phyloP scores from a whole-genome alignment of 1,139 yeast genomes.

The Saccharomyces uvarum region DNA sequence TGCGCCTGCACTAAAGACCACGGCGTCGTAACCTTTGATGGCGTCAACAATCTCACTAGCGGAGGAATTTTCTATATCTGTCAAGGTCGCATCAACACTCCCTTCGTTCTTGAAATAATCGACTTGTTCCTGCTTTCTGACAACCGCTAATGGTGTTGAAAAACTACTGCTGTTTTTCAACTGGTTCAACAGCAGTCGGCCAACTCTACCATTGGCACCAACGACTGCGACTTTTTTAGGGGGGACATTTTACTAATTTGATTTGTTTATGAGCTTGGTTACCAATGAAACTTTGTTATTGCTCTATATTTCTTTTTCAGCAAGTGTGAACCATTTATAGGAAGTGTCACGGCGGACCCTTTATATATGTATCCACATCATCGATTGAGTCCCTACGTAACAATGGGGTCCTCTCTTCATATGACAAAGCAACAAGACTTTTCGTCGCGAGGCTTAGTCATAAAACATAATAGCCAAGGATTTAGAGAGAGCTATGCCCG shows the following conservation, averaged over 20 bases:
- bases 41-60: constrained; percentile 34
- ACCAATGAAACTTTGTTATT: neutral
- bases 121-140: constrained; percentile 43
- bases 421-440: neutral
- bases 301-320: neutral
- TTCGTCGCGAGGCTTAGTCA: neutral
- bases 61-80: constrained; percentile 36
- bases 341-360: neutral
- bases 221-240: constrained; percentile 39
- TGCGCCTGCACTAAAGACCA: constrained; percentile 59
- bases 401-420: neutral
- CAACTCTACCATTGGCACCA: constrained; percentile 61
- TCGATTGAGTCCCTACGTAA: neutral
- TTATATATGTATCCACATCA: neutral
- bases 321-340: neutral
- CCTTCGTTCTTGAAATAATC: constrained; percentile 32
- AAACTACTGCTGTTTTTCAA: constrained; percentile 18
- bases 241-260: constrained; percentile 1
- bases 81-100: constrained; percentile 37
- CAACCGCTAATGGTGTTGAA: constrained; percentile 41
- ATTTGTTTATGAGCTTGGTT: neutral
- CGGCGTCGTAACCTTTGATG: constrained; percentile 46
- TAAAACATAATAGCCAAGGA: neutral
- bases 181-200: constrained; percentile 36
- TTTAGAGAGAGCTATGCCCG: neutral